Conservation (phyloP, 331 rosid genomes). For the Malus hybrid region DNA sequence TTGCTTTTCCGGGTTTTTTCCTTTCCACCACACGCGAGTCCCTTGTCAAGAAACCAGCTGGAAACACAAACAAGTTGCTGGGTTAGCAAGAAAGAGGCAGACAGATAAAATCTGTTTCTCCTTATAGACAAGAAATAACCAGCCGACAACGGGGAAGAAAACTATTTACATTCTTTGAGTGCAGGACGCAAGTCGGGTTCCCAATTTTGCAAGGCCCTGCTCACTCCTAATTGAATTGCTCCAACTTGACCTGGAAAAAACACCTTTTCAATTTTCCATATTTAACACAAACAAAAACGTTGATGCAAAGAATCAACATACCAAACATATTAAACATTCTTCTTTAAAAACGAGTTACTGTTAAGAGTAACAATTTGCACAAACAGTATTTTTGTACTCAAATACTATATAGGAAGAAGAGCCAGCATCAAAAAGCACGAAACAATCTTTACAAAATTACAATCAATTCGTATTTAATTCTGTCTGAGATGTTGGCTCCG, state of each 20-base stretch:
- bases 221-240: conserved; percentile 79
- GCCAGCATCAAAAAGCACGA: not conserved
- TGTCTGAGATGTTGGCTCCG: not conserved
- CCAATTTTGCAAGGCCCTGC: conserved; percentile 95
- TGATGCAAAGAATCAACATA: not conserved
- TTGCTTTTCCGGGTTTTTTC: conserved; percentile 95
- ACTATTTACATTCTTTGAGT: conserved; percentile 54
- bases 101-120: not conserved
- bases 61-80: conserved; percentile 4
- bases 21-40: conserved; percentile 89
- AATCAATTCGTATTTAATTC: not conserved
- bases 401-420: not conserved
- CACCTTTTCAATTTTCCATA: not conserved
- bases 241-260: conserved; percentile 86
- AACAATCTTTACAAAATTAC: not conserved
- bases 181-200: conserved; percentile 93
- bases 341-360: not conserved
- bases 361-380: not conserved
- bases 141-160: not conserved
- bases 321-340: not conserved
- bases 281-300: not conserved
- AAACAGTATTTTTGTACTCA: not conserved
- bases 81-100: conserved; percentile 15
- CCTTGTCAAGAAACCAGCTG: conserved; percentile 95
- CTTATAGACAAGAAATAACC: not conserved